Evolutionary conservation across 805 yeast species (phyloP).

Genomic region (Candida palmyrensis): DNA sequence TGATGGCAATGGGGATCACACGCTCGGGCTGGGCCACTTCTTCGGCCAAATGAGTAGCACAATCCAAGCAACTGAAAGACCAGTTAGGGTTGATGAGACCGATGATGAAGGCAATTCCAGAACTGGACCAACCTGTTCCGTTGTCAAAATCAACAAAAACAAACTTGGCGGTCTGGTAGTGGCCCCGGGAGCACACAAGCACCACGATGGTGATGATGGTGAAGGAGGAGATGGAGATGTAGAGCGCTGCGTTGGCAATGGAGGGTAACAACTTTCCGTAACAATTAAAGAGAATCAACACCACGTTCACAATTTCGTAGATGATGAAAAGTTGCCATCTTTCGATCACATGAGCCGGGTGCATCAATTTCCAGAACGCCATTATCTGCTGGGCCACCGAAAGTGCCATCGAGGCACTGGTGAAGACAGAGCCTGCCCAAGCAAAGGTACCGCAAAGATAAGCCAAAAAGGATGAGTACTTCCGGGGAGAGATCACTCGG

Average conservation of each 20-base stretch:
- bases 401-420: constrained; percentile 35
- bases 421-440: constrained; percentile 40
- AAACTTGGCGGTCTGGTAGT: constrained; percentile 23
- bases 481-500: constrained; percentile 32
- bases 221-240: constrained; percentile 30
- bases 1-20: constrained; percentile 34
- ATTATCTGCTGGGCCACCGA: constrained; percentile 29
- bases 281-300: constrained; percentile 29
- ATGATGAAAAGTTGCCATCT: constrained; percentile 34
- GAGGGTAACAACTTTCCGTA: constrained; percentile 31
- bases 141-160: constrained; percentile 17
- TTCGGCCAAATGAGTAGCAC: constrained; percentile 39
- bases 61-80: constrained; percentile 37
- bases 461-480: constrained; percentile 32
- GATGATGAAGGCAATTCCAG: constrained; percentile 33
- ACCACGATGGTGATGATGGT: constrained; percentile 32
- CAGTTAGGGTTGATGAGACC: constrained; percentile 36
- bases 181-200: constrained; percentile 32
- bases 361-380: constrained; percentile 32
- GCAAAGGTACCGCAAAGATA: constrained; percentile 36
- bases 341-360: constrained; percentile 28
- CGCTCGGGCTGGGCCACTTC: constrained; percentile 33
- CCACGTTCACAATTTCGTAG: constrained; percentile 30
- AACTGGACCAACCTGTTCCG: constrained; percentile 22
- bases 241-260: constrained; percentile 30